phyloP scores from a whole-genome alignment of 805 yeast genomes.

The Wickerhamiella brachini region DNA sequence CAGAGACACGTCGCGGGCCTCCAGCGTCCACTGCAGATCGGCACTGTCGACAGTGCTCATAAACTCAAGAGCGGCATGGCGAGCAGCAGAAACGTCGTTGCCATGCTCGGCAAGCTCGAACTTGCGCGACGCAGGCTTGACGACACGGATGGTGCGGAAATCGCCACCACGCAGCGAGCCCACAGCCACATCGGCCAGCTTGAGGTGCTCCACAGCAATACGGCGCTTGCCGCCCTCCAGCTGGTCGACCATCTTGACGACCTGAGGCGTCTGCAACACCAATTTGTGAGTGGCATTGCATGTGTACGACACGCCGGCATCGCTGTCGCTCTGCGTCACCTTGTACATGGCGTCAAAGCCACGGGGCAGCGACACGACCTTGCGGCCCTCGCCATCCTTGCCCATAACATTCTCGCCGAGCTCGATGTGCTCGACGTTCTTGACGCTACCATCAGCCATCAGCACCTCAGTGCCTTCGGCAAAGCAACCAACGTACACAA shows the following conservation, averaged over 20 bases:
- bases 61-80: constrained; percentile 17
- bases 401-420: constrained; percentile 32
- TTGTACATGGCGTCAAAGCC: constrained; percentile 32
- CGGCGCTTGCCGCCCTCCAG: constrained; percentile 10
- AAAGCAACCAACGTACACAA: constrained; percentile 69
- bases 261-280: constrained; percentile 28
- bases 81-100: constrained; percentile 18
- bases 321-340: constrained; percentile 21
- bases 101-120: constrained; percentile 12
- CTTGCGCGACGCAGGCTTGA: constrained; percentile 17
- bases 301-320: constrained; percentile 17
- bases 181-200: constrained; percentile 3
- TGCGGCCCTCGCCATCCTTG: constrained; percentile 30
- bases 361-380: constrained; percentile 30
- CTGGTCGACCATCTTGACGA: constrained; percentile 10
- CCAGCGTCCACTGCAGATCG: constrained; percentile 28
- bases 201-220: constrained; percentile 20
- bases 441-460: constrained; percentile 31
- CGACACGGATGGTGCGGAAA: constrained; percentile 16
- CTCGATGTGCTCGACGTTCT: constrained; percentile 25
- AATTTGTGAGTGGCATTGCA: constrained; percentile 30
- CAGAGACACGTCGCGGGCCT: constrained; percentile 27
- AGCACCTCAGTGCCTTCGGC: constrained; percentile 23
- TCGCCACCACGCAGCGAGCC: no score
- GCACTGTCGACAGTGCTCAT: constrained; percentile 10